These are phyloP conservation scores for Pseudoneurospora amorphoporcata DNA, from an alignment of 495 filamentous ascomycete species.

Conservation along the genomic window DNA sequence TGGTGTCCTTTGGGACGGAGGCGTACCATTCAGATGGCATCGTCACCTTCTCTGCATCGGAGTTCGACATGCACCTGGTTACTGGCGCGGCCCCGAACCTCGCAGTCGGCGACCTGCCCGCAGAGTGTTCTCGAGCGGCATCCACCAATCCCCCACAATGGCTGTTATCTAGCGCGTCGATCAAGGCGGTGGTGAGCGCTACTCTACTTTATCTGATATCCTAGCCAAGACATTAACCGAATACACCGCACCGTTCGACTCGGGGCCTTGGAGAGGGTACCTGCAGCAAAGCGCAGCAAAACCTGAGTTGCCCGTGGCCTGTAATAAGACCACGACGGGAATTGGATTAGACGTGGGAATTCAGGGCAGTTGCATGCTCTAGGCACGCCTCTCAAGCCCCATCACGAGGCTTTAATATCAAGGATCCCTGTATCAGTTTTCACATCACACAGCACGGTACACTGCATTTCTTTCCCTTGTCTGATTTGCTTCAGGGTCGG, in stretches of 20 bases:
- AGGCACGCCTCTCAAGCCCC: not conserved
- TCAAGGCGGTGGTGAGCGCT: conserved; percentile 12
- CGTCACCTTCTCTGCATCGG: conserved; percentile 19
- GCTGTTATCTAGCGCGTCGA: conserved; percentile 12
- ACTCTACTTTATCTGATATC: conserved; percentile 10
- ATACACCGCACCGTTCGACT: not conserved
- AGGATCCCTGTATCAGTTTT: not conserved
- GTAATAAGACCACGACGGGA: not conserved
- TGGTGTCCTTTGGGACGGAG: conserved; percentile 19
- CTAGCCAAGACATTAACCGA: conserved; percentile 1
- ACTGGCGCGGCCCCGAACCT: conserved; percentile 14
- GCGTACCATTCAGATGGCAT: conserved; percentile 15
- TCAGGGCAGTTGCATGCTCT: not conserved
- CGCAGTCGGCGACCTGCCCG: not conserved
- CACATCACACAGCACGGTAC: not conserved
- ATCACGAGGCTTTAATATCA: not conserved
- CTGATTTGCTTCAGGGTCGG: not conserved
- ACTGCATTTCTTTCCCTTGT: not conserved
- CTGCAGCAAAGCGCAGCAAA: conserved; percentile 10
- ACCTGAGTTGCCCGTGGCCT: not conserved
- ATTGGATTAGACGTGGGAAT: not conserved
- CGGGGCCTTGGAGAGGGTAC: conserved; percentile 9
- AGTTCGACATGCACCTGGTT: conserved; percentile 10
- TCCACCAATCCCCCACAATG: conserved; percentile 2
- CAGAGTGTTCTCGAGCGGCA: conserved; percentile 1